Evolutionary conservation across 805 yeast species (phyloP).

Genomic region (Lipomyces spencermartinsiae): DNA sequence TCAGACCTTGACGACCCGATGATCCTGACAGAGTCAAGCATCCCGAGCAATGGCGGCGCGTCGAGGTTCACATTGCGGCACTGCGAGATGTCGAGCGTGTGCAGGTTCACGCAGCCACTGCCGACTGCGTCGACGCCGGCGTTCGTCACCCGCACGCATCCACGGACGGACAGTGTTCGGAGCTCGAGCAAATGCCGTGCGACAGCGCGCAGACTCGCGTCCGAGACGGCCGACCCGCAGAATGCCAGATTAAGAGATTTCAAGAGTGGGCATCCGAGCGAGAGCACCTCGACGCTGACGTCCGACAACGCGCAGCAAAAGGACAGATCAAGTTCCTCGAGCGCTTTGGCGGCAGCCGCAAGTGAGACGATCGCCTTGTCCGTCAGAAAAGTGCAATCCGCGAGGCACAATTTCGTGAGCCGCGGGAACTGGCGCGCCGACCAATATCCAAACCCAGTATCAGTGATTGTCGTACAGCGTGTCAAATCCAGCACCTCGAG

Average conservation of each 20-base stretch:
- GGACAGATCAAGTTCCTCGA: constrained; percentile 64
- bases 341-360: constrained; percentile 64
- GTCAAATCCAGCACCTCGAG: constrained; percentile 66
- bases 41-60: constrained; percentile 16
- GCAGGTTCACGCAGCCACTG: constrained; percentile 60
- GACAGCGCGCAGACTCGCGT: constrained; percentile 65
- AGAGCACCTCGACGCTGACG: constrained; percentile 67
- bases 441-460: constrained; percentile 74
- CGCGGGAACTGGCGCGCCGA: constrained; percentile 60
- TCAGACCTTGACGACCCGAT: not conserved
- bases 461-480: constrained; percentile 79
- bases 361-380: constrained; percentile 68
- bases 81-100: constrained; percentile 66
- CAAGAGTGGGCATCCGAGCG: constrained; percentile 68
- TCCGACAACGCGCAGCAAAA: constrained; percentile 81
- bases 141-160: constrained; percentile 77
- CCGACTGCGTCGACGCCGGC: constrained; percentile 75
- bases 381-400: constrained; percentile 76
- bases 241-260: constrained; percentile 64
- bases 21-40: not conserved
- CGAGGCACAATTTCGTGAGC: constrained; percentile 59
- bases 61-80: constrained; percentile 59
- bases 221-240: constrained; percentile 83
- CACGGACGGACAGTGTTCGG: constrained; percentile 60
- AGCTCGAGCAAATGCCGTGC: constrained; percentile 60